Conservation (phyloP, 164 flowering plant genomes). For the Brasenia schreberi region DNA sequence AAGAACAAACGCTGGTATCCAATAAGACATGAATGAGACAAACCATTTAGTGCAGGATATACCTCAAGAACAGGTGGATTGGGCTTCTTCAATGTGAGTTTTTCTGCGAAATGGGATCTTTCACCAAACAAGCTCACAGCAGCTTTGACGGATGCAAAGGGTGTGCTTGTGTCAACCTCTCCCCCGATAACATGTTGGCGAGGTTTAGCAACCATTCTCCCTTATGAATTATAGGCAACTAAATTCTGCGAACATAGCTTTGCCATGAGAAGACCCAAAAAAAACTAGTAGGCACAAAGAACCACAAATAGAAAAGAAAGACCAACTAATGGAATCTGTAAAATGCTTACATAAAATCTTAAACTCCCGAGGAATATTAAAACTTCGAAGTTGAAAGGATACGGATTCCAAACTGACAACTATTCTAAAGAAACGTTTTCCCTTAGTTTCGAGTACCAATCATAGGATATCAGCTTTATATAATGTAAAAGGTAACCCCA, state of each 20-base stretch:
- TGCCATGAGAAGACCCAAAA: background rate
- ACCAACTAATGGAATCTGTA: too few species aligned
- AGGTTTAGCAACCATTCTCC: conserved; percentile 40
- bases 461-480: too few species aligned
- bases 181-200: conserved; percentile 42
- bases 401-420: too few species aligned
- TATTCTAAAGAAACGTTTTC: too few species aligned
- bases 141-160: conserved; percentile 95
- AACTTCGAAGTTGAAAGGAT: too few species aligned
- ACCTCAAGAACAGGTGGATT: conserved; percentile 20
- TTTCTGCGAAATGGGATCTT: conserved; percentile 69
- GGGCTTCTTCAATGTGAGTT: conserved; percentile 42
- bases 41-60: too few species aligned
- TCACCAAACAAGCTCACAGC: conserved; percentile 85
- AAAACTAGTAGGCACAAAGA: background rate
- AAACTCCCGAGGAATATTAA: too few species aligned
- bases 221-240: background rate
- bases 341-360: too few species aligned
- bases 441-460: too few species aligned
- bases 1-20: too few species aligned
- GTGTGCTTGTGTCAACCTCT: conserved; percentile 92
- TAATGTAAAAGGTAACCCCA: too few species aligned
- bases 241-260: background rate
- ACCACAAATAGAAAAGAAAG: background rate
- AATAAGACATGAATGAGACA: too few species aligned